A percentile compares a stretch with the other conserved stretches of the same genome.
Evolutionary conservation across 1,139 yeast genomes (phyloP).

Genomic region (Kurtzmaniella quercitrusa): DNA sequence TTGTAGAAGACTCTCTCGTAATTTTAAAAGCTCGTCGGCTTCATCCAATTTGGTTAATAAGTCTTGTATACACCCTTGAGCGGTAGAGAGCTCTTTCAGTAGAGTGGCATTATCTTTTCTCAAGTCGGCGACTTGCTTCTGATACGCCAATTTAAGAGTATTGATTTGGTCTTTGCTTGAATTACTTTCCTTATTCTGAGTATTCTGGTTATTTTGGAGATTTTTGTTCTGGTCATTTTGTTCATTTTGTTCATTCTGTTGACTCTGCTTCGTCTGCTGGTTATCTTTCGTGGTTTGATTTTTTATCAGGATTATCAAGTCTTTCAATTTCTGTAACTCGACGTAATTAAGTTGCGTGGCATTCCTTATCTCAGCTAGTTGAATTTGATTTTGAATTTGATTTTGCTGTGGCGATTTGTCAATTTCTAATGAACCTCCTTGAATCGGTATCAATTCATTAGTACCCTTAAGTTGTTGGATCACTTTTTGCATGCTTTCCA

Average conservation of each 20-base stretch:
- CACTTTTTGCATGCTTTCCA: neutral
- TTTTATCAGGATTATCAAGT: neutral
- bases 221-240: too few species aligned
- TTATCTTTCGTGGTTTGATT: neutral
- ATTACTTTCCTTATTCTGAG: neutral
- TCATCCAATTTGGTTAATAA: constrained; percentile 1
- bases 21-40: neutral
- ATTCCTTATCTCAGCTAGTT: neutral
- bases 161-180: neutral
- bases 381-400: neutral
- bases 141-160: neutral
- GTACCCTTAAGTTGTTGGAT: neutral
- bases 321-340: neutral
- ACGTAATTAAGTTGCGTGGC: neutral
- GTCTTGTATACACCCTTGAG: neutral
- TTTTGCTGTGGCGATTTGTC: neutral
- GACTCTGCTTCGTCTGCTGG: too few species aligned
- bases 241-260: too few species aligned
- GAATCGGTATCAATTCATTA: neutral
- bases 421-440: neutral
- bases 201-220: too few species aligned
- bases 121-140: neutral
- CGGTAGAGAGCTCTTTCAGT: neutral
- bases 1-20: neutral
- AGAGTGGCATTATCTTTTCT: neutral